Base-by-base conservation (phyloP, 164 flowering plant species). In the Kalanchoe fedtschenkoi region DNA sequence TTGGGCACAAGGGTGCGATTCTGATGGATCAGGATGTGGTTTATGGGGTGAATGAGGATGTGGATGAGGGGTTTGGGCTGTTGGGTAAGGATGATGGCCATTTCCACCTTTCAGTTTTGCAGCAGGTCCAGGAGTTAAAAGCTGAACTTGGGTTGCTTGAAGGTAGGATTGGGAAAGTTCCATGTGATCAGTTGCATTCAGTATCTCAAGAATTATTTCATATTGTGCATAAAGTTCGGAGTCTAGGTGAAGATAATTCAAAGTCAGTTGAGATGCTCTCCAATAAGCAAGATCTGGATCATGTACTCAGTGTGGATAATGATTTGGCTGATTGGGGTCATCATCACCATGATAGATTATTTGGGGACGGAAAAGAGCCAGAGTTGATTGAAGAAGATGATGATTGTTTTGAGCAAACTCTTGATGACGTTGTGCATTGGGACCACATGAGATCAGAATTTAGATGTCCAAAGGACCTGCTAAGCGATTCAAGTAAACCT, bases 371-470 rank as follows among this genome's bases (percentile, higher is more conserved):
- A 6, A 88, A 86, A 72, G 96, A 86, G 28, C 67, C 77, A 2
- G 96, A 88, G 14, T 65, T 88, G 76, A 85, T 89, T 51, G 96
- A 89, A 21, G 97, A 90, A 22, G 99, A 93, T 71, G 98, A 83
- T 47, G 97, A 88, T 68, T 80, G 93, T 66, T 95, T 95, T 71
- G 93, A 72, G 63, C 77, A 72, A 33, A 76, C 96, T 22, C 88
- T 87, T 43, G 88, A 78, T 34, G 89, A 80, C 61, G 93, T 83
- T 65, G 87, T 79, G 17, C 71, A 83, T 4, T 95, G 99, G 99
- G 96, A 85, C 34, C 77, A 78, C 54, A 79, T 92, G 75, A 73
- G 88, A 73, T 60, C 79, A 19, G 90, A 83, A 6, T 85, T 91
- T 71, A 76, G 87, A 43, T 74, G 69, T 70, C 82, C 75, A 34